A percentile compares a stretch with the other conserved stretches of the same genome.
Conservation (phyloP, 2,329 filamentous ascomycete genomes). For the Parastagonospora avenae region DNA sequence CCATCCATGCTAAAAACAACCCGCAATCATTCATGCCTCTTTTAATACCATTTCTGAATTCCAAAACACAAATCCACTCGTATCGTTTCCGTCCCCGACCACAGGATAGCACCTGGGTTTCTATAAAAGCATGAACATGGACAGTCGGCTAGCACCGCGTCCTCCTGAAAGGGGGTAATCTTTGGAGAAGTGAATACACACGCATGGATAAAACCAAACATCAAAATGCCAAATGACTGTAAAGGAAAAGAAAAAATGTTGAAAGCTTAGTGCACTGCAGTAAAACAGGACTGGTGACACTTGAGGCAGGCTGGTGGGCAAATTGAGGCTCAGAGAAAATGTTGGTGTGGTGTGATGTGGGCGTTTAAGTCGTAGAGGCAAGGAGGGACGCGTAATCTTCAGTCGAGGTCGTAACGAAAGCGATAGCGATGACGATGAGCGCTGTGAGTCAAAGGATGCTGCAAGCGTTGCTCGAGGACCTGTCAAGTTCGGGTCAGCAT, state of each 20-base stretch:
- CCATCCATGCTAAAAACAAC: neutral
- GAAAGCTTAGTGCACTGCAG: neutral
- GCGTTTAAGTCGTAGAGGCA: neutral
- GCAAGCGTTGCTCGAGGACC: constrained; percentile 39
- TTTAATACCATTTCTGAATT: neutral
- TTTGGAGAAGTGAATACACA: constrained; percentile 28
- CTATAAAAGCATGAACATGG: constrained; percentile 35
- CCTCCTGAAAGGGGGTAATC: constrained; percentile 41
- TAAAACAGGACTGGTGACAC: too few relatives aligned
- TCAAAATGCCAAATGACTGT: constrained; percentile 4
- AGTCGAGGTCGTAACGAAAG: constrained; percentile 17
- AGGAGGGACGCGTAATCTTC: neutral
- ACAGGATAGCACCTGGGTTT: constrained; percentile 36
- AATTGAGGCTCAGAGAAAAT: constrained; percentile 6
- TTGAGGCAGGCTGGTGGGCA: neutral
- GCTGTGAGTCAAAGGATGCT: constrained; percentile 43
- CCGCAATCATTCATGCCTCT: neutral
- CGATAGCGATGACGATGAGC: constrained; percentile 27
- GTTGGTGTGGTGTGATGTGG: neutral
- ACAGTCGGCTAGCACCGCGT: constrained; percentile 35
- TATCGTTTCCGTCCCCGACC: neutral
- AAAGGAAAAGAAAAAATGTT: constrained; percentile 3
- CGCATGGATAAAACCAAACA: neutral
- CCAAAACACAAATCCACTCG: neutral
- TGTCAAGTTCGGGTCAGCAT: constrained; percentile 16